Conservation (phyloP, 768 basidiomycete species). For the Boletus speciosus region DNA sequence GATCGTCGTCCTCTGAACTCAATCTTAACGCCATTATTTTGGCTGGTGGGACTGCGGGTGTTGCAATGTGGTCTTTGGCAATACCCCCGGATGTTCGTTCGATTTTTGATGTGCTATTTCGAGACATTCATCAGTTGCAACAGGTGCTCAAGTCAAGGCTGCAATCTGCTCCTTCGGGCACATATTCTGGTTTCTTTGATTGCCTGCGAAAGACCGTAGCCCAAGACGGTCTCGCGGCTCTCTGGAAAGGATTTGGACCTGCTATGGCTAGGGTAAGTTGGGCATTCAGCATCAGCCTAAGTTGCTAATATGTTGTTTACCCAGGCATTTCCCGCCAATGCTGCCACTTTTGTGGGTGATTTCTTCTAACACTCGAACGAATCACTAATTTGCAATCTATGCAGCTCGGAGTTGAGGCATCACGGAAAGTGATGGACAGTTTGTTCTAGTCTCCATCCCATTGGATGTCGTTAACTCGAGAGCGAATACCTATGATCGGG, state of each 20-base stretch:
- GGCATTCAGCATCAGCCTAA: background rate
- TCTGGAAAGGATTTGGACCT: constrained; percentile 98
- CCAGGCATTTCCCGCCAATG: constrained; percentile 96
- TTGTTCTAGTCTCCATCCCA: constrained; percentile 40
- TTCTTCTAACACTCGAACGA: background rate
- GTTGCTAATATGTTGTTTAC: background rate
- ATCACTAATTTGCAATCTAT: constrained; percentile 1
- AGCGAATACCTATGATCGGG: constrained; percentile 3
- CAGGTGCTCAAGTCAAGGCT: constrained; percentile 95
- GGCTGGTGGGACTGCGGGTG: constrained; percentile 91
- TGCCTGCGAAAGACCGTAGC: constrained; percentile 91
- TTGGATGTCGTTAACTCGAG: constrained; percentile 1
- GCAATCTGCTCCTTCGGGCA: constrained; percentile 95
- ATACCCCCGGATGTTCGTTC: constrained; percentile 90
- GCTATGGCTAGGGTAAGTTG: constrained; percentile 84
- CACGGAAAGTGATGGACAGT: constrained; percentile 76
- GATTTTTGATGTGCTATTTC: background rate
- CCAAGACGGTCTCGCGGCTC: constrained; percentile 76
- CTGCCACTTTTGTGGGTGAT: constrained; percentile 80
- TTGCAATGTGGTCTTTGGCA: constrained; percentile 97
- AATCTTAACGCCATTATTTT: constrained; percentile 84
- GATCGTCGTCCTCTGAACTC: constrained; percentile 74
- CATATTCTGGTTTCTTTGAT: constrained; percentile 93
- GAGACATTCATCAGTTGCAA: constrained; percentile 7
- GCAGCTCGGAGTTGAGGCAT: constrained; percentile 89